phyloP scores from a whole-genome alignment of 306 rosid genomes.

The Corylus avellana region DNA sequence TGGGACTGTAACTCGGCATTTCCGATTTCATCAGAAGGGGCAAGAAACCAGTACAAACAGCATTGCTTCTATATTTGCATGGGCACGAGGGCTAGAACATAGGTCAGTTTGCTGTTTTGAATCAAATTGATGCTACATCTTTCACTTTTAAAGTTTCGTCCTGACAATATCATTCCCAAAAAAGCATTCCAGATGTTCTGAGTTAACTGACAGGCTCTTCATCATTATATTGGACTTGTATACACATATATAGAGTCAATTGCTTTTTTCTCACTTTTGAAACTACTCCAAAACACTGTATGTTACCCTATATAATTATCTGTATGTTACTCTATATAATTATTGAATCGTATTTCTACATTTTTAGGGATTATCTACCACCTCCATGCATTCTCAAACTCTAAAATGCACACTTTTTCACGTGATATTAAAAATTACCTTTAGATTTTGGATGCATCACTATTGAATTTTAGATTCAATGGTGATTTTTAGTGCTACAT shows the following conservation, averaged over 20 bases:
- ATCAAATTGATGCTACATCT: neutral
- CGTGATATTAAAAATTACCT: too few species aligned
- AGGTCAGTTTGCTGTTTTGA: constrained; percentile 52
- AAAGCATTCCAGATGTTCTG: neutral
- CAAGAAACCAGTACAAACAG: constrained; percentile 98
- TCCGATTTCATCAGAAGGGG: constrained; percentile 83
- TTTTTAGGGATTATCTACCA: too few species aligned
- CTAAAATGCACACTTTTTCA: too few species aligned
- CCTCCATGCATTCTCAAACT: too few species aligned
- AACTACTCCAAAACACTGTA: neutral
- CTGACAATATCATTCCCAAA: neutral
- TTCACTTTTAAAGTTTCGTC: constrained; percentile 8
- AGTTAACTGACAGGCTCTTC: neutral
- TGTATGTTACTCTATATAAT: too few species aligned
- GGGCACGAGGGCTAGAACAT: constrained; percentile 95
- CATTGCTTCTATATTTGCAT: constrained; percentile 97
- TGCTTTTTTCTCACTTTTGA: neutral
- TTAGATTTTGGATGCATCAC: too few species aligned
- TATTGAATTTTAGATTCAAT: too few species aligned
- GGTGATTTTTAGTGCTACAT: too few species aligned
- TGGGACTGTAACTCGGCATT: constrained; percentile 97
- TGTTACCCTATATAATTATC: neutral
- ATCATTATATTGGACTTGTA: neutral
- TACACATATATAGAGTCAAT: neutral
- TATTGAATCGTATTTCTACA: too few species aligned